Base-by-base conservation (phyloP, 768 basidiomycete species). In the Chalciporus chontae region DNA sequence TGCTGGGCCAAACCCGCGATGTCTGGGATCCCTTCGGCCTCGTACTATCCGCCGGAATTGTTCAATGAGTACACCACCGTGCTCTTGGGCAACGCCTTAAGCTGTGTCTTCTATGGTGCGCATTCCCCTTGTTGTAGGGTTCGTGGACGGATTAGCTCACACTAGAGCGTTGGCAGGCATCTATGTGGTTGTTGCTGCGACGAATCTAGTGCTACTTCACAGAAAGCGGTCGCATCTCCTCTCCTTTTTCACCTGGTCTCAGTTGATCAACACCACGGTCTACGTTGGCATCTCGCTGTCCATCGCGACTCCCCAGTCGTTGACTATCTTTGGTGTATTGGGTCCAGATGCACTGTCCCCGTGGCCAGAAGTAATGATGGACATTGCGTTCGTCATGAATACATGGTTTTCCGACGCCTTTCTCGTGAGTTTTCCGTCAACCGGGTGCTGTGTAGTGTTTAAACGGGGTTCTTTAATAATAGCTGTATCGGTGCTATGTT, bases 401-500 rank as follows among this genome's bases (percentile, higher is more conserved):
- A 61, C 59, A 0, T 61, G 58, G 49, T 19, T 40, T 1, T 64
- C 62, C 0, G 61, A 62, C 9, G 62, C 45, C 3, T 62, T 64
- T 26, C 56, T 62, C 8, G 61, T 62, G 32, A 38, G 59, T 58
- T 6, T 17, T 15, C 44, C 7, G n/a, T 27, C 3, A 5, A 8
- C 8, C 29, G 15, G 1, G 2, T 5, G 0, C 1, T 10, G 2
- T 10, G 3, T 17, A 15, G 38, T 9, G 3, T 45, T 57, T 21
- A 57, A n/a, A 4, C 13, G 2, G 5, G 13, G 11, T 11, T 4
- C 9, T 11, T 31, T 4, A 4, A 31, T 8, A 10, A 7, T 6
- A 50, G 61, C 52, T 63, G 23, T 63, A 63, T 21, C 62, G 62
- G 8, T 64, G 56, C 19, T 47, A 64, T 29, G 23, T 62, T 38